A percentile compares a stretch with the other conserved stretches of the same genome.
Conservation (phyloP, 139 green algal genomes). For the Tetradesmus obliquus region DNA sequence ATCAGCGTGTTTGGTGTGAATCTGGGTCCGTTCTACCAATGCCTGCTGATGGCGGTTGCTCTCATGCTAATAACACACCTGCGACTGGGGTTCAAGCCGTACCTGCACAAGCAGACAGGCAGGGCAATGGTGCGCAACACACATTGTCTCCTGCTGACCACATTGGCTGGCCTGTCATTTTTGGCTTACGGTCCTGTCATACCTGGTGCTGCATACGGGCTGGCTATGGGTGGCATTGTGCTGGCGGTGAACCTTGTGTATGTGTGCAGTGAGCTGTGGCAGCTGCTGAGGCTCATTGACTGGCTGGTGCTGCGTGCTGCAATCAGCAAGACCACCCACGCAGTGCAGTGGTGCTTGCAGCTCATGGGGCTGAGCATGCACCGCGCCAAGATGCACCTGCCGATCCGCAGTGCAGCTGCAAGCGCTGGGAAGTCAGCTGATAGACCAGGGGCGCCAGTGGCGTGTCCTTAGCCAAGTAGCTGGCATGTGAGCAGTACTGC, state of each 20-base stretch:
- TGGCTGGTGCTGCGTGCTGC: background rate
- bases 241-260: background rate
- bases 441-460: no score
- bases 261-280: background rate
- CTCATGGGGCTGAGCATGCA: no score
- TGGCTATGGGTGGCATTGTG: background rate
- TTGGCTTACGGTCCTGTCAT: background rate
- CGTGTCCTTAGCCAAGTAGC: no score
- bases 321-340: background rate
- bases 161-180: background rate
- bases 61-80: background rate
- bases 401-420: no score
- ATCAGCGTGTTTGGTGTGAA: background rate
- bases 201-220: no score
- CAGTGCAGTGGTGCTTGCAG: no score
- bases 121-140: background rate
- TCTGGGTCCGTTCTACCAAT: slow-evolving; percentile 8
- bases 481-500: no score
- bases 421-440: no score
- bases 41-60: background rate
- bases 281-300: background rate
- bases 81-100: background rate
- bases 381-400: no score
- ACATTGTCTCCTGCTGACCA: background rate
- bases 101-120: background rate